Evolutionary conservation across 768 basidiomycete species (phyloP), one percentile per base, ranked within the genome.

Genomic region (Suillus weaverae): DNA sequence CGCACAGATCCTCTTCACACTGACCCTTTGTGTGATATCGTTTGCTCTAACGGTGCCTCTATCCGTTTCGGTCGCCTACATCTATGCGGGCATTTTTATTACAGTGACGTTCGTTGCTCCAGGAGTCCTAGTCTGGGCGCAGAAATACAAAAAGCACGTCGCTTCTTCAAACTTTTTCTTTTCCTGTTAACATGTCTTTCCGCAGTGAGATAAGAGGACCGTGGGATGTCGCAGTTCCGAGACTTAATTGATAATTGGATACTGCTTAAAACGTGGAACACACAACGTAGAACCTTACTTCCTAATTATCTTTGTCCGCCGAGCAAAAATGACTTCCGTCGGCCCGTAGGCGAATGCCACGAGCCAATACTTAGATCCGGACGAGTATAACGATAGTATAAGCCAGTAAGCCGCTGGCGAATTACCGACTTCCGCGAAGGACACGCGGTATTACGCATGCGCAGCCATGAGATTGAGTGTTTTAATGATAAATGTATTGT

Each of bases 201-300:
- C 62, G n/a, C 72, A 95, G 93, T 75, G 92, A 94, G 78, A 89
- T 95, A 74, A 85, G 91, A 66, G 94, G 94, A 10, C 90, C 92
- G 67, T 95, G 94, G 94, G 94, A 95, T 74, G 90, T 91, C 33
- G 93, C 93, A 35, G 84, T 89, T 68, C 93, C 93, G 41, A 86
- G 85, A 76, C 78, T 89, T 54, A 85, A 86, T 72, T 85, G 76
- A 71, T 69, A 65, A 53, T 10, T 65, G 73, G 67, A 64, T 64
- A 57, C 44, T 64, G 63, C n/a, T 57, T 54, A 59, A 46, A 60
- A 70, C 72, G 72, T 75, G 75, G 70, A 59, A 63, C 63, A 61
- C 63, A 60, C 64, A 70, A 67, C 62, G 70, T 72, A 68, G 74
- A 72, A 76, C 72, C 68, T 69, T 53, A 39, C 22, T 22, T 56